These are phyloP conservation scores for Ascomycota sp. DNA, from an alignment of 2,329 filamentous ascomycete genomes.

Conservation along the genomic window DNA sequence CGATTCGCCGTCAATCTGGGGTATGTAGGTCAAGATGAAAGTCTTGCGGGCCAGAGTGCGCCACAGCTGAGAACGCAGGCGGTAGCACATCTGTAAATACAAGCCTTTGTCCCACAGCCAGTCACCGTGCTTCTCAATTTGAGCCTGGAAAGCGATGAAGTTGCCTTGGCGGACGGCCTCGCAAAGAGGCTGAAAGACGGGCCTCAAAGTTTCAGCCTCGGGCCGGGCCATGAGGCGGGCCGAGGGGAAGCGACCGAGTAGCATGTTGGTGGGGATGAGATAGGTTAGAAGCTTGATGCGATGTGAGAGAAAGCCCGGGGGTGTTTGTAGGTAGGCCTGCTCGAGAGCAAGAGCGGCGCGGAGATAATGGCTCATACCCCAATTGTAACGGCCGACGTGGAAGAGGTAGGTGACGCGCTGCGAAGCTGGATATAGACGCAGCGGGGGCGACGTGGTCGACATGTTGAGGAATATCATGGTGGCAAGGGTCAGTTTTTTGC, in stretches of 20 bases:
- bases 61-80: conserved; percentile 69
- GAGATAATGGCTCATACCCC: conserved; percentile 66
- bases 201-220: conserved; percentile 35
- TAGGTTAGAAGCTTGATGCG: conserved; percentile 65
- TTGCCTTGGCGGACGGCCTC: conserved; percentile 53
- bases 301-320: conserved; percentile 43
- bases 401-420: conserved; percentile 88
- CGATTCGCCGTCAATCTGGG: conserved; percentile 28
- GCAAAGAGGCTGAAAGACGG: conserved; percentile 55
- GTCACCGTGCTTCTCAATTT: conserved; percentile 40
- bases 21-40: conserved; percentile 61
- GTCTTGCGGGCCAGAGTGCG: conserved; percentile 58
- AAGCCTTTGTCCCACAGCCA: conserved; percentile 65
- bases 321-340: conserved; percentile 56
- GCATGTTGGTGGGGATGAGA: conserved; percentile 63
- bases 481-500: conserved; percentile 62
- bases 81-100: conserved; percentile 53
- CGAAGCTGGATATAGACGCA: conserved; percentile 63
- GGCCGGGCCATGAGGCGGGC: conserved; percentile 42
- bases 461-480: conserved; percentile 84
- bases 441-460: conserved; percentile 58
- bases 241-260: conserved; percentile 69
- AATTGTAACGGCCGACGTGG: conserved; percentile 79
- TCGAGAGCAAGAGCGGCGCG: conserved; percentile 58
- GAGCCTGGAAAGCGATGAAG: conserved; percentile 49